phyloP scores from a whole-genome alignment of 2,329 filamentous ascomycete species.

The Trichoderma polysporum region DNA sequence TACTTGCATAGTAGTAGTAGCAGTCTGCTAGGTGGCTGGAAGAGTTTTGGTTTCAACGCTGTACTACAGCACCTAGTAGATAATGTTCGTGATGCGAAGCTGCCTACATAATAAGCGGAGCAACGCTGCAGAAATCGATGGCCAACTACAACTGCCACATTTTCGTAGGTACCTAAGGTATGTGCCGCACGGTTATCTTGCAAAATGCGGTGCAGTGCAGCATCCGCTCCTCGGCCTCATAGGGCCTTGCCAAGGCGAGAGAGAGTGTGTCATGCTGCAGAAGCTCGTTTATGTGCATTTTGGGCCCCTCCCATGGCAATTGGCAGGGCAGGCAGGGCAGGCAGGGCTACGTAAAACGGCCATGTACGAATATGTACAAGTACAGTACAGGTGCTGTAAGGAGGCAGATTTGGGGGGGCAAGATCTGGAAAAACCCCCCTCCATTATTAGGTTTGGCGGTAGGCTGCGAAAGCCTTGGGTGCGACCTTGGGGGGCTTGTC shows the following conservation, averaged over 20 bases:
- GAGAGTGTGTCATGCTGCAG: conserved; percentile 12
- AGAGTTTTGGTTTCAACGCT: neutral
- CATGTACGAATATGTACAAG: neutral
- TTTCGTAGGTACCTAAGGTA: neutral
- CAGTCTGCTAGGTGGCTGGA: too few relatives aligned
- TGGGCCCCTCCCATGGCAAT: neutral
- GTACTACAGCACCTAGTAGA: neutral
- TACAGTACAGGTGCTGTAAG: neutral
- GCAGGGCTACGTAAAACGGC: neutral
- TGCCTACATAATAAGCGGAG: neutral
- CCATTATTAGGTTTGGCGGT: conserved; percentile 15
- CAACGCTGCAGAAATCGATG: neutral
- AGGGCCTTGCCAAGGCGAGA: neutral
- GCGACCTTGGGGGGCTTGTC: neutral
- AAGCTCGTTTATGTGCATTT: conserved; percentile 10
- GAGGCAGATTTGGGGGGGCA: conserved; percentile 15
- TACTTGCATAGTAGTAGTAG: too few relatives aligned
- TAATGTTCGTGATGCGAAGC: neutral
- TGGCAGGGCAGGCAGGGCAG: too few relatives aligned
- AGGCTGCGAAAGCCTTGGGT: neutral
- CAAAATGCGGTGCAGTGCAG: neutral
- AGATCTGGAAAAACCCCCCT: conserved; percentile 5
- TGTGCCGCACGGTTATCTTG: neutral
- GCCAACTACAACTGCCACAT: neutral
- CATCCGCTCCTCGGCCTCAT: neutral